Evolutionary conservation across 352 stramenopile genomes (phyloP).

Genomic region (Phytophthora rubi): DNA sequence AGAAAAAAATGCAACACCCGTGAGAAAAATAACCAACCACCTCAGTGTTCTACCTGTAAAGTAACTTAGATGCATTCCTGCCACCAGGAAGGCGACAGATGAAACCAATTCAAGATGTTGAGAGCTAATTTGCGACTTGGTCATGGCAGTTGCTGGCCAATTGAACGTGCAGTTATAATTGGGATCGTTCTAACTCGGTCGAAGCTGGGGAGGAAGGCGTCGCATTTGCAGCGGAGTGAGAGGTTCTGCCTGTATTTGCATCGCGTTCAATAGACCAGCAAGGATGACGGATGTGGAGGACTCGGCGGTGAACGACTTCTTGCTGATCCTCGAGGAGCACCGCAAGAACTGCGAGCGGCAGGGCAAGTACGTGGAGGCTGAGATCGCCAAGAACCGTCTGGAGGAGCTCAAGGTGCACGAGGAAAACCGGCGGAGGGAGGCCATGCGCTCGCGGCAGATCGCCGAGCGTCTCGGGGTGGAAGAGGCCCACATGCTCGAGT

Average conservation of each 20-base stretch:
- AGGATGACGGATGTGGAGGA: constrained; percentile 72
- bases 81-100: background rate
- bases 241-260: constrained; percentile 11
- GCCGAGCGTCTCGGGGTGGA: constrained; percentile 95
- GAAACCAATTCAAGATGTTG: background rate
- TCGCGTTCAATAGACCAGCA: constrained; percentile 11
- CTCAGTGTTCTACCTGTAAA: background rate
- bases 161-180: constrained; percentile 19
- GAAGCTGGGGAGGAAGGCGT: background rate
- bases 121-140: background rate
- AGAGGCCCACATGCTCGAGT: constrained; percentile 98
- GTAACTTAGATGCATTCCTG: background rate
- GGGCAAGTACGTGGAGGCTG: constrained; percentile 97
- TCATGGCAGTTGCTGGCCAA: constrained; percentile 1
- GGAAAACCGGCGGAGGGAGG: constrained; percentile 94
- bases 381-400: constrained; percentile 96
- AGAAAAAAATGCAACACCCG: constrained; percentile 34
- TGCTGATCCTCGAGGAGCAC: constrained; percentile 94
- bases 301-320: constrained; percentile 86
- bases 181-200: constrained; percentile 8
- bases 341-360: constrained; percentile 97
- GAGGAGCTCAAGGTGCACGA: constrained; percentile 97
- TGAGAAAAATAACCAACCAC: constrained; percentile 6
- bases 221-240: constrained; percentile 3
- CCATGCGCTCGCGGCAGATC: constrained; percentile 96